Evolutionary conservation across 192 early-diverging fungal genomes (phyloP).

Genomic region (Umbelopsis ramanniana): DNA sequence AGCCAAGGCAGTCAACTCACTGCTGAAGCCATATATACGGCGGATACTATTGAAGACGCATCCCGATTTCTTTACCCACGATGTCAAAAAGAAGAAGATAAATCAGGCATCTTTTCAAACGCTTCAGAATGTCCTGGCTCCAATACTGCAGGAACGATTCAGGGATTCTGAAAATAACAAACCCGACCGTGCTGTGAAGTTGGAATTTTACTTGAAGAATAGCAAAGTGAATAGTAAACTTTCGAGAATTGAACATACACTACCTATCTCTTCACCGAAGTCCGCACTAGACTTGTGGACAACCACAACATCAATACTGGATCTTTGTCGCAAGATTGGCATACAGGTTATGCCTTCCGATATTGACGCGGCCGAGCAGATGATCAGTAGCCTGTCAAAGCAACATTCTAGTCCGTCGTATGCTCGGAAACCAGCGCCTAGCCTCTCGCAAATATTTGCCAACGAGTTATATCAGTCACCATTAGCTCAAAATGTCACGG

Average conservation of each 20-base stretch:
- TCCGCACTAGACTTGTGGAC: background rate
- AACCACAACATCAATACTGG: conserved; percentile 1
- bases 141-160: background rate
- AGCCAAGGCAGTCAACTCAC: background rate
- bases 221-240: background rate
- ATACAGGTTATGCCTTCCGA: conserved; percentile 17
- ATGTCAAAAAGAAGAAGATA: conserved; percentile 4
- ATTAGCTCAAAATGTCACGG: background rate
- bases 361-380: background rate
- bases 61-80: conserved; percentile 7
- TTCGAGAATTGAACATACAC: background rate
- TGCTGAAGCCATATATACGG: background rate
- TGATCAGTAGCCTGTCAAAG: background rate
- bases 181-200: background rate
- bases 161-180: background rate
- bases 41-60: conserved; percentile 16
- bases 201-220: background rate
- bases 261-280: background rate
- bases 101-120: conserved; percentile 2
- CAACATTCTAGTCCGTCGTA: background rate
- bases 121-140: background rate
- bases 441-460: background rate
- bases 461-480: conserved; percentile 7
- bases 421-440: background rate
- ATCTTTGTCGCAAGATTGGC: background rate